Evolutionary conservation across 441 rosid genomes (phyloP), one percentile per base, ranked within the genome.

Genomic region (Bocquillonia castaneifolia): DNA sequence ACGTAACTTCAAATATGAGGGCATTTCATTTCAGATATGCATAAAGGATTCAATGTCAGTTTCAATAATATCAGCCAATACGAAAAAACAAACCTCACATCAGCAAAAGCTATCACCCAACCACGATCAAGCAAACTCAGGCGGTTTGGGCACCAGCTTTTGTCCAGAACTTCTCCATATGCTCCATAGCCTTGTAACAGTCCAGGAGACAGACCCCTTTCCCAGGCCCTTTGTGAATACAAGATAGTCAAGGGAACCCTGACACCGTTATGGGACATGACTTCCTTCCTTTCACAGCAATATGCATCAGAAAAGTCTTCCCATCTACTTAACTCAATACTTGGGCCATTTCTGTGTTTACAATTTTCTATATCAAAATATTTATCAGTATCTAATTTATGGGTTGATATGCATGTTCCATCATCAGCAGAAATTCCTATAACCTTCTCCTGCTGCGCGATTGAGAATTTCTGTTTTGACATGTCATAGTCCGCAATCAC

Each of bases 81-180:
- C 29, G 23, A 28, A 5, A 7, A 42, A 50, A 42, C 90, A 72
- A 28, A 91, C 97, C 98, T 93, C 68, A 89, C 97, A 76, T 93
- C 98, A 76, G 96, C 94, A 74, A 92, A 93, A 37, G 95, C 98
- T 61, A 91, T 66, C 10, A 89, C 87, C 98, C 98, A 93, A 66
- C 98, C 98, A 72, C 89, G 88, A 77, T 93, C 96, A 67, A 93
- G 94, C 80, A 93, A 83, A 76, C 94, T 84, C 76, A 93, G 72
- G 23, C 92, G 85, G 45, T 88, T 79, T 47, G 89, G 51, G 70
- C 87, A 84, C 97, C 98, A 93, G 78, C 85, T 83, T 77, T 83
- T 86, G 64, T 93, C 96, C 52, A 91, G 72, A 66, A 82, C 82
- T 80, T 93, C 98, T 53, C 98, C 95, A 72, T 93, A 93, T 10